Evolutionary conservation across 2,329 filamentous ascomycete genomes (phyloP).

Genomic region (Aspergillus puulaauensis): DNA sequence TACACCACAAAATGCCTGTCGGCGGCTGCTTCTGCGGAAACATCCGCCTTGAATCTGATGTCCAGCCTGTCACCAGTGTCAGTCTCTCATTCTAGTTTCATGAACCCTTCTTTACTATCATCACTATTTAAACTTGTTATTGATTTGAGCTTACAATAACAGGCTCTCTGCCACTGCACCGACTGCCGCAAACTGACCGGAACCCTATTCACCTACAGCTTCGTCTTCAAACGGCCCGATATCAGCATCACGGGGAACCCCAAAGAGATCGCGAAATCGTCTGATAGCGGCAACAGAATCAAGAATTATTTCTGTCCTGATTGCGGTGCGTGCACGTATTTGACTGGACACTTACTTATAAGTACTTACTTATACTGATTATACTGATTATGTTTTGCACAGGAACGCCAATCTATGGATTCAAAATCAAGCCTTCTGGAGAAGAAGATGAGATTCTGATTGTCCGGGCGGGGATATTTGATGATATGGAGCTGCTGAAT

Average conservation of each 20-base stretch:
- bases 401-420: slow-evolving; percentile 32
- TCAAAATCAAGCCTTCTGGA: slow-evolving; percentile 23
- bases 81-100: slow-evolving; percentile 12
- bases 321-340: slow-evolving; percentile 28
- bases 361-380: slow-evolving; percentile 10
- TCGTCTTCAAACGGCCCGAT: slow-evolving; percentile 29
- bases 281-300: slow-evolving; percentile 38
- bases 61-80: slow-evolving; percentile 30
- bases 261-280: slow-evolving; percentile 34
- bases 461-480: slow-evolving; percentile 38
- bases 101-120: background rate
- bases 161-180: slow-evolving; percentile 40
- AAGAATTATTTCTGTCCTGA: slow-evolving; percentile 38
- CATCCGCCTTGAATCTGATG: slow-evolving; percentile 33
- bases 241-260: slow-evolving; percentile 33
- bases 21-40: slow-evolving; percentile 40
- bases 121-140: background rate
- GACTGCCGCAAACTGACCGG: slow-evolving; percentile 42
- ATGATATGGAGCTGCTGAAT: slow-evolving; percentile 30
- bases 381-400: background rate
- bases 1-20: background rate
- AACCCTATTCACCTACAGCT: slow-evolving; percentile 28
- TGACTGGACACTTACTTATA: background rate
- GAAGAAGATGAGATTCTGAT: slow-evolving; percentile 22
- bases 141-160: background rate